Percentiles rank a stretch among this genome's conserved stretches.
Conservation (phyloP, 179 eudicot genomes). For the Silene coronaria region DNA sequence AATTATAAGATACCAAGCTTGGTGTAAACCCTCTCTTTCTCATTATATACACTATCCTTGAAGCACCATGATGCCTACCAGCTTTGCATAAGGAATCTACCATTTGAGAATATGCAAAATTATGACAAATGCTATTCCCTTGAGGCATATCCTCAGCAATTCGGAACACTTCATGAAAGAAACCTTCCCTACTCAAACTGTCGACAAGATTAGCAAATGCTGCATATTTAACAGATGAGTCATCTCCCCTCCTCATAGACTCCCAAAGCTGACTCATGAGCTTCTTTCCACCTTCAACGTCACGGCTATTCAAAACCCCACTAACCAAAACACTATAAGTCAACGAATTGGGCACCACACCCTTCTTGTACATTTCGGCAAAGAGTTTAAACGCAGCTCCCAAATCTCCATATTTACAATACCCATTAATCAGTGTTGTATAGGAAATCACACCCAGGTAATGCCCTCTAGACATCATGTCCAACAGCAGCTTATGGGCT, state of each 20-base stretch:
- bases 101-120: conserved; percentile 69
- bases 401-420: conserved; percentile 48
- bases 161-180: conserved; percentile 39
- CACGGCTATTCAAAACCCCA: conserved; percentile 44
- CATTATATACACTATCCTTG: conserved; percentile 54
- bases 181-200: conserved; percentile 61
- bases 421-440: conserved; percentile 69
- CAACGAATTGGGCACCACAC: conserved; percentile 54
- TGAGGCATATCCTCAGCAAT: conserved; percentile 46
- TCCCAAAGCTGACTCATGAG: conserved; percentile 35
- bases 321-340: conserved; percentile 56
- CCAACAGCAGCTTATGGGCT: conserved; percentile 57
- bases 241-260: conserved; percentile 23
- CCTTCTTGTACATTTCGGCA: conserved; percentile 57
- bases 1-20: conserved; percentile 58
- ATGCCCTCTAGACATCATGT: conserved; percentile 59
- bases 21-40: conserved; percentile 67
- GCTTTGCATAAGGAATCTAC: conserved; percentile 59
- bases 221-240: conserved; percentile 41
- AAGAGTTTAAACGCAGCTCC: conserved; percentile 55
- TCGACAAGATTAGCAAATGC: conserved; percentile 68
- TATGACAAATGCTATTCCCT: conserved; percentile 41
- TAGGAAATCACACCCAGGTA: conserved; percentile 57
- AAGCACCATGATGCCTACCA: conserved; percentile 38
- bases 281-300: conserved; percentile 17